phyloP scores from a whole-genome alignment of 345 rosid genomes.

The Melastoma malabathricum region DNA sequence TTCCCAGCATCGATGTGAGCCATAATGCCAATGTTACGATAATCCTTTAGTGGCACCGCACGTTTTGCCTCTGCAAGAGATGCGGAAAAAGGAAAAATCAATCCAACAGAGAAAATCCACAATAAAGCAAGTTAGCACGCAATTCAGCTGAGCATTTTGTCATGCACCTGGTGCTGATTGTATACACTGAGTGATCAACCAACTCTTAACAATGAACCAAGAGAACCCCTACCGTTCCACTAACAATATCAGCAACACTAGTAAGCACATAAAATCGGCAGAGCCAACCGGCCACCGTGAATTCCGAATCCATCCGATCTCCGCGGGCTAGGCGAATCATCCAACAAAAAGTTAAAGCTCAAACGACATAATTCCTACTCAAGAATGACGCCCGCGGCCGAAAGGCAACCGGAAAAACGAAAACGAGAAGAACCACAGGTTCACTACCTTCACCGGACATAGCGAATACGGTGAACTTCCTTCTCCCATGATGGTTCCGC shows the following conservation, averaged over 20 bases:
- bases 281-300: neutral
- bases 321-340: neutral
- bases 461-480: constrained; percentile 67
- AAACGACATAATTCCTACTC: neutral
- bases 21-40: constrained; percentile 92
- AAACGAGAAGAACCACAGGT: neutral
- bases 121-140: neutral
- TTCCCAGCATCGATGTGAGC: constrained; percentile 99
- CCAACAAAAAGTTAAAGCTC: neutral
- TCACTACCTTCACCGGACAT: constrained; percentile 51
- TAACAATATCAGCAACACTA: no score
- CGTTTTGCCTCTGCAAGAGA: constrained; percentile 42
- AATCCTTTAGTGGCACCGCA: constrained; percentile 58
- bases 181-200: no score
- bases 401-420: no score
- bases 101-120: neutral
- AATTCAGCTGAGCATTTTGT: constrained; percentile 1
- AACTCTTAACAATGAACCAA: no score
- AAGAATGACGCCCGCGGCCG: neutral
- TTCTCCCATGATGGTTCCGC: constrained; percentile 16
- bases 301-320: neutral
- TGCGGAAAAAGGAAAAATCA: neutral
- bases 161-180: constrained; percentile 11
- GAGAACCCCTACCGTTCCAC: no score
- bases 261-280: no score